Evolutionary conservation across 805 yeast genomes (phyloP).

Genomic region (Lipomyces lipofer): DNA sequence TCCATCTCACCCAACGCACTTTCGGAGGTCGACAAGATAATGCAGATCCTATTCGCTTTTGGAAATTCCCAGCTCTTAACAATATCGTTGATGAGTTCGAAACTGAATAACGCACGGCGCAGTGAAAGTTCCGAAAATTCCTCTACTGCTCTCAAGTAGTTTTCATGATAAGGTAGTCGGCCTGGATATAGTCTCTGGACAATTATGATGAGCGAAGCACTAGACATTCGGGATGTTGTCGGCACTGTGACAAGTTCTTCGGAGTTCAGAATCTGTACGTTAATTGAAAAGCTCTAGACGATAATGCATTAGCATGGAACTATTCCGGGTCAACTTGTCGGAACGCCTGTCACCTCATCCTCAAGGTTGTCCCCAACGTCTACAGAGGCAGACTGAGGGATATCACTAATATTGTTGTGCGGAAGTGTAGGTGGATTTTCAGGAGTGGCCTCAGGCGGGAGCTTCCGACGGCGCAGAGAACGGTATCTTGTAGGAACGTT

Average conservation of each 20-base stretch:
- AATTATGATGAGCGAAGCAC: slow-evolving; percentile 11
- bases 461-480: slow-evolving; percentile 13
- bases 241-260: slow-evolving; percentile 2
- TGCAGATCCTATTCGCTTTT: not conserved
- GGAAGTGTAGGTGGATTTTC: not conserved
- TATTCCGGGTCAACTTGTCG: not conserved
- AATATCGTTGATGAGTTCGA: slow-evolving; percentile 14
- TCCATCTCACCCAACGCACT: slow-evolving; percentile 4
- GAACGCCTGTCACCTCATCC: not conserved
- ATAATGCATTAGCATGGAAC: not conserved
- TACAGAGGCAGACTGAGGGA: too few species aligned
- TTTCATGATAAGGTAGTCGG: not conserved
- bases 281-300: not conserved
- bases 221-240: slow-evolving; percentile 11
- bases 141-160: slow-evolving; percentile 30
- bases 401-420: not conserved
- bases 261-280: slow-evolving; percentile 10
- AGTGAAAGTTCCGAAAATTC: not conserved
- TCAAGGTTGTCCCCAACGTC: too few species aligned
- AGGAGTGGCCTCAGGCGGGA: not conserved
- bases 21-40: slow-evolving; percentile 1
- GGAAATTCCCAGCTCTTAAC: slow-evolving; percentile 14
- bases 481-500: slow-evolving; percentile 24
- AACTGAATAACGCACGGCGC: slow-evolving; percentile 15
- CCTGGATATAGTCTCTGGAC: slow-evolving; percentile 8